Evolutionary conservation across 305 asterid species (phyloP), one percentile per base, ranked within the genome.

Genomic region (Fraxinus nigra): DNA sequence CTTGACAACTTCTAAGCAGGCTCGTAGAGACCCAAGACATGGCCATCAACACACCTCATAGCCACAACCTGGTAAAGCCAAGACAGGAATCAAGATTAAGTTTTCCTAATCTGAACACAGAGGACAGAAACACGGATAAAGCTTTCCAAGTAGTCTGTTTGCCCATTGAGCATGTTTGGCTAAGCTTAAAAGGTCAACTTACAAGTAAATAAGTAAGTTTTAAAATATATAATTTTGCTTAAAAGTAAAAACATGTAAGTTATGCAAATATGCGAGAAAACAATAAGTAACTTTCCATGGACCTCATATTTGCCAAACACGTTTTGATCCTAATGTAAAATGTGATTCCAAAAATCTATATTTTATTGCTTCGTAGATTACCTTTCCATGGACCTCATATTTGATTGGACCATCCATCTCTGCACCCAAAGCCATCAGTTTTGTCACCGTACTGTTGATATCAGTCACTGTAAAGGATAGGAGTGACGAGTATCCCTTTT

Each of bases 371-470:
- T 4, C 22, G 16, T 33, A 63, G 75, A 32, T 37, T 90, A 95
- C 99, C 97, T 95, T 95, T 48, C 98, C 99, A 84, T 95, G 97
- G 83, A 90, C 81, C 89, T 94, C 98, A 79, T 95, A 85, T 87
- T 92, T 95, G 73, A 94, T 92, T 22, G 95, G 95, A 83, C 98
- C 98, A 84, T 94, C 99, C 86, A 95, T 81, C 87, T 95, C 96
- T 26, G 98, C 98, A 4, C 99, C 98, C 80, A 94, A 89, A 63
- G 94, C 86, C 92, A 96, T 89, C 81, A 94, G 88, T 77, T 96
- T 96, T 14, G 97, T 78, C 80, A 92, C 95, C 0, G 97, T 89
- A 78, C 85, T 88, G 79, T 90, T 93, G 80, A 95, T 91, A 82
- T 95, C 98, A 28, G 89, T 74, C 77, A 95, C 98, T 1, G 94